A percentile compares a stretch with the other conserved stretches of the same genome.
Conservation (phyloP, 2,329 filamentous ascomycete species). For the Hypoxylon sp. region DNA sequence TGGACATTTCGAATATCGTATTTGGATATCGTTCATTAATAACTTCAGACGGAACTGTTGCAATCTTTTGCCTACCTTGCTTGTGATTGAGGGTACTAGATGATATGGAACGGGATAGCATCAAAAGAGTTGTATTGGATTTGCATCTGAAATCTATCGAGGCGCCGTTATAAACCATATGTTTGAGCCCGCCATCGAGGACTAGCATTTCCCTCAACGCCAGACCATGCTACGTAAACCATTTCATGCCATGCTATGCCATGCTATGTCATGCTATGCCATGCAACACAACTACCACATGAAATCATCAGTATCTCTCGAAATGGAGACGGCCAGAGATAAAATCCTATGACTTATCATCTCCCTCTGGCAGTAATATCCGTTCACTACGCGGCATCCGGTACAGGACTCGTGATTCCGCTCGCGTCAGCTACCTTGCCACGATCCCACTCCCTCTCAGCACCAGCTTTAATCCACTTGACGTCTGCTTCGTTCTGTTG, state of each 20-base stretch:
- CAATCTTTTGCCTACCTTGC: not conserved
- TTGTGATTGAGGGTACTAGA: not conserved
- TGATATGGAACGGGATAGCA: no score
- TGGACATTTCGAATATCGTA: no score
- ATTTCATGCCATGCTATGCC: constrained; percentile 16
- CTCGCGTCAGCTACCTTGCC: constrained; percentile 58
- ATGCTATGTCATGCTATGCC: constrained; percentile 17
- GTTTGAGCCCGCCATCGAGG: not conserved
- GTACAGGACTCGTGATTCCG: constrained; percentile 23
- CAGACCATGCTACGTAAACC: constrained; percentile 22
- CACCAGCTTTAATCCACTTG: constrained; percentile 76
- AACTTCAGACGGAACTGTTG: not conserved
- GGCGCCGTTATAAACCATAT: not conserved
- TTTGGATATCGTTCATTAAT: not conserved
- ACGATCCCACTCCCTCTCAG: constrained; percentile 71
- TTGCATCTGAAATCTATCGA: not conserved
- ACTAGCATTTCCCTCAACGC: constrained; percentile 13
- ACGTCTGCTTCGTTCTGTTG: constrained; percentile 74
- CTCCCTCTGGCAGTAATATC: constrained; percentile 20
- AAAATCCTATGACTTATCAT: not conserved
- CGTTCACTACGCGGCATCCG: constrained; percentile 32
- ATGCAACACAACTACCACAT: constrained; percentile 17
- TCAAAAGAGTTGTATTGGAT: not conserved
- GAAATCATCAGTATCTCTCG: constrained; percentile 2
- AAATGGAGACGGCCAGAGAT: not conserved